Evolutionary conservation across 2,329 filamentous ascomycete species (phyloP).

Genomic region (Scolecobasidium constrictum): DNA sequence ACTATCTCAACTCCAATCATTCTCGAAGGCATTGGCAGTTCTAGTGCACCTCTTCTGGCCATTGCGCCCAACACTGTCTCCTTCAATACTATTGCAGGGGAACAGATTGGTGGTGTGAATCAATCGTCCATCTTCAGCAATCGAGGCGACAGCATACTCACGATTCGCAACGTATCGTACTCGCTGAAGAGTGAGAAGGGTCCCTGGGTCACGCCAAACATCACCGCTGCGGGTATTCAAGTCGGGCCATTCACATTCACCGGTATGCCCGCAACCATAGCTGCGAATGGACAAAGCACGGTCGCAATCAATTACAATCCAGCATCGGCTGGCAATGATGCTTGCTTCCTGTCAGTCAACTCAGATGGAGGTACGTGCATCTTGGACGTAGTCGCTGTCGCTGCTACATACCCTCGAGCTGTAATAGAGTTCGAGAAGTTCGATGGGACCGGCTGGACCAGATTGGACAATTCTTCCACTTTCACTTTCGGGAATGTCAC

Average conservation of each 20-base stretch:
- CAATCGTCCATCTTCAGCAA: slow-evolving; percentile 41
- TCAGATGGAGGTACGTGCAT: slow-evolving; percentile 42
- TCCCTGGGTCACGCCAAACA: slow-evolving; percentile 31
- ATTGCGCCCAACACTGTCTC: slow-evolving; percentile 38
- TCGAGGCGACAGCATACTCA: slow-evolving; percentile 35
- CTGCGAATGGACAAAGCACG: slow-evolving; percentile 27
- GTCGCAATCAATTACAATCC: slow-evolving; percentile 40
- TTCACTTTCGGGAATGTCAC: slow-evolving; percentile 48
- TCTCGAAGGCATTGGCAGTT: slow-evolving; percentile 40
- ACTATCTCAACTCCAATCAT: slow-evolving; percentile 35
- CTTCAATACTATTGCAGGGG: slow-evolving; percentile 39
- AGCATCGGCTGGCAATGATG: slow-evolving; percentile 35
- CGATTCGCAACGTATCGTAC: slow-evolving; percentile 34
- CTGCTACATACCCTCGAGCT: slow-evolving; percentile 39
- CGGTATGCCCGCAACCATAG: slow-evolving; percentile 35
- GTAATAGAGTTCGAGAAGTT: slow-evolving; percentile 44
- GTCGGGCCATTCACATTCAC: slow-evolving; percentile 40
- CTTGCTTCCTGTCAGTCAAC: slow-evolving; percentile 36
- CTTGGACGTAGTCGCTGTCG: slow-evolving; percentile 38
- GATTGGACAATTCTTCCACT: slow-evolving; percentile 30
- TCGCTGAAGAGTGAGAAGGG: slow-evolving; percentile 34
- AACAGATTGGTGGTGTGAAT: slow-evolving; percentile 24
- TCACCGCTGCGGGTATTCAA: slow-evolving; percentile 22
- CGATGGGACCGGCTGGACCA: slow-evolving; percentile 41
- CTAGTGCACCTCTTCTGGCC: slow-evolving; percentile 32